phyloP scores from a whole-genome alignment of 2,329 filamentous ascomycete species.

The Cladosporium colombiae region DNA sequence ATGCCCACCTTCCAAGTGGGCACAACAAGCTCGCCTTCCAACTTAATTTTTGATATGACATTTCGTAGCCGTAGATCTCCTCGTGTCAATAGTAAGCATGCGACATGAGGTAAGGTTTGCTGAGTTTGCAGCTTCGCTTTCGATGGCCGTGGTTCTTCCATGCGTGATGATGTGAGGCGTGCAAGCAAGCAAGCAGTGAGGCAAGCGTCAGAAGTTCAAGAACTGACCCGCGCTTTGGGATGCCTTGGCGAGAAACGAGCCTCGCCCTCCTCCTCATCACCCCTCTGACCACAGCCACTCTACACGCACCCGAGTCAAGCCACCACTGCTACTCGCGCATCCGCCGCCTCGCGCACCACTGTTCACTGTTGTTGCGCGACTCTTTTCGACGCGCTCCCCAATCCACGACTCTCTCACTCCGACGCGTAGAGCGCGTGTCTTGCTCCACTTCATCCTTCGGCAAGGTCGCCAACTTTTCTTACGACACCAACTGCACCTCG shows the following conservation, averaged over 20 bases:
- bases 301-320: background rate
- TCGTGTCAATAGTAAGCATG: background rate
- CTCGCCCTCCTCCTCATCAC: conserved; percentile 6
- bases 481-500: background rate
- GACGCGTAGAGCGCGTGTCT: conserved; percentile 17
- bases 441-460: conserved; percentile 3
- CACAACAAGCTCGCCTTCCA: background rate
- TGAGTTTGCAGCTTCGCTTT: background rate
- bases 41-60: background rate
- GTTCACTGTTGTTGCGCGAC: background rate
- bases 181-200: background rate
- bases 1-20: background rate
- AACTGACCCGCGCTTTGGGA: conserved; percentile 2
- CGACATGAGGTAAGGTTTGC: background rate
- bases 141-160: background rate
- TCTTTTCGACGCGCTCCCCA: background rate
- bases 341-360: background rate
- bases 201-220: background rate
- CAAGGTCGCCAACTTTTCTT: conserved; percentile 18
- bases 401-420: conserved; percentile 1
- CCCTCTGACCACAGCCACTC: conserved; percentile 1
- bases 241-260: conserved; percentile 2
- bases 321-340: background rate
- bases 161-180: conserved; percentile 7
- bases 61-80: background rate